phyloP scores from a whole-genome alignment of 306 rosid genomes.

The Vigna angularis region DNA sequence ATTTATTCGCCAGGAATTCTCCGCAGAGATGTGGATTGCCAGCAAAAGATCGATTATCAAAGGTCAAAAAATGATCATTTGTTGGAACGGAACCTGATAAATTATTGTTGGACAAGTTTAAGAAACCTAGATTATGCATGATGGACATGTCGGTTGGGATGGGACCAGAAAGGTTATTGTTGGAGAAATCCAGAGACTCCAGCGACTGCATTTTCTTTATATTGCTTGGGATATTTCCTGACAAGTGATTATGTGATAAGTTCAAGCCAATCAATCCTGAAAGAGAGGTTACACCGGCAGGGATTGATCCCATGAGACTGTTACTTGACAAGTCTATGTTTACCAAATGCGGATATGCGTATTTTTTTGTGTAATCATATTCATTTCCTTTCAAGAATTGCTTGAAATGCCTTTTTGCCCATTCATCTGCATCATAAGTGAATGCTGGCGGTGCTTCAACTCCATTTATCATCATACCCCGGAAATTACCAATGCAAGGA shows the following conservation, averaged over 20 bases:
- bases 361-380: neutral
- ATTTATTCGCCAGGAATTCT: neutral
- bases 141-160: slow-evolving; percentile 4
- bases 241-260: slow-evolving; percentile 8
- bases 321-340: slow-evolving; percentile 30
- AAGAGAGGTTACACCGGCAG: neutral
- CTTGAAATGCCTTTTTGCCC: neutral
- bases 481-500: slow-evolving; percentile 34
- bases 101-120: slow-evolving; percentile 15
- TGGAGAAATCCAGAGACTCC: slow-evolving; percentile 21
- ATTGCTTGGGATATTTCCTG: slow-evolving; percentile 7
- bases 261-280: slow-evolving; percentile 3
- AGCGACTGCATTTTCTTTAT: neutral
- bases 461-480: neutral
- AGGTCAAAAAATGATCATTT: neutral
- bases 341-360: neutral
- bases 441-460: neutral
- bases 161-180: neutral
- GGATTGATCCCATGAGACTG: slow-evolving; percentile 16
- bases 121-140: slow-evolving; percentile 8
- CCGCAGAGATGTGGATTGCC: slow-evolving; percentile 34
- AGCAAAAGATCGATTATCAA: neutral
- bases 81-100: slow-evolving; percentile 10
- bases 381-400: slow-evolving; percentile 32
- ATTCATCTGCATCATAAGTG: neutral